These are phyloP conservation scores for Phytophthora fragariaefolia DNA, from an alignment of 352 stramenopile species.

Conservation along the genomic window DNA sequence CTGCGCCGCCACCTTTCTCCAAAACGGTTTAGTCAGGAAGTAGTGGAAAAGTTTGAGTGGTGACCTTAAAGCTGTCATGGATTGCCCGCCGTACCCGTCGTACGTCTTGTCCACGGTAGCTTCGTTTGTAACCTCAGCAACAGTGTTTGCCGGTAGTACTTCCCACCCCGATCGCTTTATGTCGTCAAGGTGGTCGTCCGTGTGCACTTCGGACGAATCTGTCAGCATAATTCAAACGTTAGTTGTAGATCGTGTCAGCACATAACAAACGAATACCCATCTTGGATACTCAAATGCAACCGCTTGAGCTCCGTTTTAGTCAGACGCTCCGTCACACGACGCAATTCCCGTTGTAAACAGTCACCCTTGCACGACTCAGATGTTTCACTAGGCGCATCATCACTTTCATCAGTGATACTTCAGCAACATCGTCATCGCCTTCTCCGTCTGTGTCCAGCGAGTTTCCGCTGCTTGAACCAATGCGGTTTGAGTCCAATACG, in stretches of 20 bases:
- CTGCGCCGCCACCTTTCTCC: neutral
- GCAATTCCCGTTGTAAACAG: neutral
- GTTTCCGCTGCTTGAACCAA: neutral
- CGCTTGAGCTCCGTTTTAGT: neutral
- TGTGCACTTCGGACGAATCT: conserved; percentile 10
- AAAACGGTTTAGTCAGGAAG: conserved; percentile 20
- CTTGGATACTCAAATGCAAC: conserved; percentile 13
- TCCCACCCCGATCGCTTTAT: conserved; percentile 11
- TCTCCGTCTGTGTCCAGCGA: neutral
- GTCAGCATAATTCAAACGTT: conserved; percentile 11
- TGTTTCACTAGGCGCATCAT: conserved; percentile 1
- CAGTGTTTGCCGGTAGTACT: neutral
- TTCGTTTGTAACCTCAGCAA: neutral
- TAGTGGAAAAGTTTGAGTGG: conserved; percentile 14
- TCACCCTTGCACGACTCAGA: neutral
- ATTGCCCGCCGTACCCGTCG: no score
- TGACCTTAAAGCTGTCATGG: neutral
- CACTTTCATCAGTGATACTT: neutral
- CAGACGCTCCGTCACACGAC: neutral
- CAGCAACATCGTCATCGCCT: neutral
- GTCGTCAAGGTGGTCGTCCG: neutral
- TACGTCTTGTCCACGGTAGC: neutral
- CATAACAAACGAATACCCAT: neutral
- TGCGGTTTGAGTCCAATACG: neutral
- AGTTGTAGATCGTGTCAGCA: conserved; percentile 7